Percentiles rank a stretch among this genome's conserved stretches.
Conservation (phyloP, 805 yeast genomes). For the Sugiyamaella qingdaonensis region DNA sequence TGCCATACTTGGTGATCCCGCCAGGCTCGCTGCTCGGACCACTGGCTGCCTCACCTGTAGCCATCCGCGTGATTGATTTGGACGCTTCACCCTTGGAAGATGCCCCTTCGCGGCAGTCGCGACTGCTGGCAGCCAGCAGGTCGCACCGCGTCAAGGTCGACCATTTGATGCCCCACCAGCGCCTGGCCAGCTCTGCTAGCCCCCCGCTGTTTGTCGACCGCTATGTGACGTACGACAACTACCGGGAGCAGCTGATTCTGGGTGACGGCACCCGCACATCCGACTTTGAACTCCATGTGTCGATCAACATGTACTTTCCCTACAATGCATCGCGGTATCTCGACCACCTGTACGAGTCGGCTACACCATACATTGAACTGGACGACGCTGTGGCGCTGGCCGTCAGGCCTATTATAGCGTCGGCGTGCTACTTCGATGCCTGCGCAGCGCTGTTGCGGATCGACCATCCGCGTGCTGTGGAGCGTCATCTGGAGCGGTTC, state of each 20-base stretch:
- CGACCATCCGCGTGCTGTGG: conserved; percentile 5
- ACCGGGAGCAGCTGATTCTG: background rate
- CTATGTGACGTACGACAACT: background rate
- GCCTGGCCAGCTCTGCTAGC: background rate
- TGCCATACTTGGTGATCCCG: conserved; percentile 2
- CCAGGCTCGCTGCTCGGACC: background rate
- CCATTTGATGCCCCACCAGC: background rate
- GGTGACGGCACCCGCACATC: background rate
- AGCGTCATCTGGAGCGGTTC: conserved; percentile 1
- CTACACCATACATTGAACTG: background rate
- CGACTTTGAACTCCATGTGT: conserved; percentile 5
- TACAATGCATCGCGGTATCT: background rate
- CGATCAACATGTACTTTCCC: conserved; percentile 6
- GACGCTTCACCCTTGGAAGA: background rate
- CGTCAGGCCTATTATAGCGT: background rate
- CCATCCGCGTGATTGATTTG: background rate
- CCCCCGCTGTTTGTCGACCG: background rate
- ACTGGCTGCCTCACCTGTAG: background rate
- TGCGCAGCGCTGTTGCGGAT: conserved; percentile 7
- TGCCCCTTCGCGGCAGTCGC: background rate
- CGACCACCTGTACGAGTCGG: background rate
- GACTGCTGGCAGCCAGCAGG: background rate
- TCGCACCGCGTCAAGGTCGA: background rate
- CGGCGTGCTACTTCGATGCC: conserved; percentile 6
- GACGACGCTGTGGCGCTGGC: background rate